Evolutionary conservation across 1,139 yeast genomes (phyloP).

Genomic region (Suhomyces terraborum): DNA sequence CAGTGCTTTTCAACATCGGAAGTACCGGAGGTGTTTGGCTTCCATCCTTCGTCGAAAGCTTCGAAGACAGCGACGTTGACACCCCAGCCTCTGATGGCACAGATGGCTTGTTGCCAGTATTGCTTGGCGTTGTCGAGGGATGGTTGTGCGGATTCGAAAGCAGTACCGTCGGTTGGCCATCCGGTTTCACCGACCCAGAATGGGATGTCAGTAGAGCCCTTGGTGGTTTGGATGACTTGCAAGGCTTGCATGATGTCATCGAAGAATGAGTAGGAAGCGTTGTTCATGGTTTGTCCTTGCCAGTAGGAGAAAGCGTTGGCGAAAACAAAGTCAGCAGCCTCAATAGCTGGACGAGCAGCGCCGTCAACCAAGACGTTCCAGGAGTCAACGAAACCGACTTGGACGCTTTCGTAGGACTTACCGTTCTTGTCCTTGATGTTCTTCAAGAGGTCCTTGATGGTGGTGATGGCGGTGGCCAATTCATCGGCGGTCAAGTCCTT

Average conservation of each 20-base stretch:
- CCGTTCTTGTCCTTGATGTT: conserved; percentile 79
- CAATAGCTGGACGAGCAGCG: conserved; percentile 63
- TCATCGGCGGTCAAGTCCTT: conserved; percentile 70
- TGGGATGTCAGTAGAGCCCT: conserved; percentile 79
- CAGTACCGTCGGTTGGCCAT: conserved; percentile 91
- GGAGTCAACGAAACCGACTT: conserved; percentile 92
- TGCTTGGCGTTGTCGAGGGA: conserved; percentile 68
- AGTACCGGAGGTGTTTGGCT: conserved; percentile 85
- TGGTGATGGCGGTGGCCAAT: conserved; percentile 63
- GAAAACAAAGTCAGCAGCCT: conserved; percentile 79
- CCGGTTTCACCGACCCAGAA: conserved; percentile 99
- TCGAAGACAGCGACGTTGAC: conserved; percentile 88
- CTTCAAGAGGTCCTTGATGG: conserved; percentile 56
- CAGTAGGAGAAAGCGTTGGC: conserved; percentile 98
- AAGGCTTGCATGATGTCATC: conserved; percentile 97
- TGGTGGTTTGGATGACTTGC: conserved; percentile 78
- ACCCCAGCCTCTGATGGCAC: conserved; percentile 96
- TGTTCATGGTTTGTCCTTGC: conserved; percentile 89
- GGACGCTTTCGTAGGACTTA: conserved; percentile 65
- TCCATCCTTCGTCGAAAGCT: conserved; percentile 95
- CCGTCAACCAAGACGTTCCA: conserved; percentile 92
- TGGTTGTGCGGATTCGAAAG: conserved; percentile 66
- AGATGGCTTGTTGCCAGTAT: conserved; percentile 85
- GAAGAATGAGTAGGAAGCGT: conserved; percentile 85
- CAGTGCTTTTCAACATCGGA: conserved; percentile 87